Evolutionary conservation across 352 stramenopile species (phyloP), one percentile per base, ranked within the genome.

Genomic region (Phytopythium chamaehyphon): DNA sequence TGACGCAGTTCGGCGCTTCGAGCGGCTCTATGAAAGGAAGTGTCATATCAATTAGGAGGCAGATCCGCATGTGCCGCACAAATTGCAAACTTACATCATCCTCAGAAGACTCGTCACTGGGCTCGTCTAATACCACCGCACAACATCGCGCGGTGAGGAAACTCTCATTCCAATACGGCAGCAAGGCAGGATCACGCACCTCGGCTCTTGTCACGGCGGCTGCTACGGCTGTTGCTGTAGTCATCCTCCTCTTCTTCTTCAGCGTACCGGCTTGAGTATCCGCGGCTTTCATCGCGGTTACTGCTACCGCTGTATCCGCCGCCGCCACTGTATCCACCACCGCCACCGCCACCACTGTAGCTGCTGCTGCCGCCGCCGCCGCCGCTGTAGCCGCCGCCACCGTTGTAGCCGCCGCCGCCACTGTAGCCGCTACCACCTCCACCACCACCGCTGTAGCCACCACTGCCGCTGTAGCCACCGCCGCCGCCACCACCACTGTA

Each of bases 211-310:
- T 76, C 70, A 31, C 66, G 70, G 19, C 68, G 70, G 12, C 40
- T 48, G 37, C 59, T 72, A 21, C 70, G 70, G 16, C 69, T 54
- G 42, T 53, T 64, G 37, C 69, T 67, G 54, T 77, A 62, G 21
- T 75, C 63, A 19, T 79, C 73, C 19, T 77, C 62, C 5, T 90
- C 83, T 47, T 77, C 63, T 5, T 90, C 83, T 47, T 90, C 78
- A 37, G 74, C 74, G 43, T 89, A 88, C 44, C 81, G 72, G 35
- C 76, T 86, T 16, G 79, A 90, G 49, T 90, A 90, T 37, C 62
- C 59, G 44, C 47, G 68, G 43, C 22, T 64, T 56, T 42, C 64
- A 24, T 26, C 47, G 3, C 67, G 59, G 21, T 59, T 49, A 31
- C 57, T 33, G 4, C 48, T 39, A 44, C 49, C 54, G 23, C 56